These are phyloP conservation scores for Luffa aegyptiaca DNA, from an alignment of 306 rosid species.

Conservation along the genomic window DNA sequence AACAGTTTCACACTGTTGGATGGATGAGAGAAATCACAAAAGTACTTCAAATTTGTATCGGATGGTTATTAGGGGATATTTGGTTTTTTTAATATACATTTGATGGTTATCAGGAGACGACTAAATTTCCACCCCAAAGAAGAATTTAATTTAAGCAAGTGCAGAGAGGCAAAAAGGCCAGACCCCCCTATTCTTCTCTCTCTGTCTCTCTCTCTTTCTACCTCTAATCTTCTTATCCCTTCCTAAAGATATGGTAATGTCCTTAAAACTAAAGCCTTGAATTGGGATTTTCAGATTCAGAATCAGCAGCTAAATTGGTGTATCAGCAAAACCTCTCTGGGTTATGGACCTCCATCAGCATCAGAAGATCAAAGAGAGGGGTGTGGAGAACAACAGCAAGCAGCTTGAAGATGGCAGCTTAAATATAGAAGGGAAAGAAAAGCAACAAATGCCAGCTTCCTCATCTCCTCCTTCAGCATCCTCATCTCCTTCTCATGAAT, in stretches of 20 bases:
- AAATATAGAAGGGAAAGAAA: conserved; percentile 4
- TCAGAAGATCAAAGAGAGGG: conserved; percentile 27
- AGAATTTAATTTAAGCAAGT: not conserved
- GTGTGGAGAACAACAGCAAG: conserved; percentile 10
- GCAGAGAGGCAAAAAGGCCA: not conserved
- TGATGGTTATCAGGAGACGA: too few species aligned
- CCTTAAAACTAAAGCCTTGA: conserved; percentile 26
- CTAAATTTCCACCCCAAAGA: not conserved
- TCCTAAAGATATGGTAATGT: conserved; percentile 11
- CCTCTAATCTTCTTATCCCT: conserved; percentile 33
- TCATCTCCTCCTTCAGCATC: conserved; percentile 45
- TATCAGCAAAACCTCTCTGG: conserved; percentile 15
- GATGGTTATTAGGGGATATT: too few species aligned
- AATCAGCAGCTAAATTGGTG: conserved; percentile 20
- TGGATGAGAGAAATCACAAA: not conserved
- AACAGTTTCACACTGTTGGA: too few species aligned
- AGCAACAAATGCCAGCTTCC: conserved; percentile 17
- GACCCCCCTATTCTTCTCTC: not conserved
- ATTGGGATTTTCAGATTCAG: conserved; percentile 23
- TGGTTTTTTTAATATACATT: too few species aligned
- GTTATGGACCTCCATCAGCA: conserved; percentile 46
- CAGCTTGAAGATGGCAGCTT: conserved; percentile 14
- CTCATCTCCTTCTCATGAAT: conserved; percentile 86
- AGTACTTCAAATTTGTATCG: too few species aligned
- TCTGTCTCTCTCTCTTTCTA: conserved; percentile 1